These are phyloP conservation scores for Coemansia sp. DNA, from an alignment of 192 early-diverging fungal species.

Conservation along the genomic window DNA sequence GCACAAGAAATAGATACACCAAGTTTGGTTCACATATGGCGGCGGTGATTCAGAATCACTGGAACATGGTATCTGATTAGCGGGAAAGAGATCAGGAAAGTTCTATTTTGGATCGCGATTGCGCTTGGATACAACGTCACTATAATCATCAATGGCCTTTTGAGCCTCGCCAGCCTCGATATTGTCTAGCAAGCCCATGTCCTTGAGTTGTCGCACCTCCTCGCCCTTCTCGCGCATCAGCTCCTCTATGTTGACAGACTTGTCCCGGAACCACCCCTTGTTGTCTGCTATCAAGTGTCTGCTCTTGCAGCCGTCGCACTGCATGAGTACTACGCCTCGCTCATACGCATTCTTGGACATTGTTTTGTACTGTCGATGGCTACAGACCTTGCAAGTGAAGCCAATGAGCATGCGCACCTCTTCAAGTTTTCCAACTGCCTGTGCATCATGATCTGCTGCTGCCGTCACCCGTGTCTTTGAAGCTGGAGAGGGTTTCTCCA, in stretches of 20 bases:
- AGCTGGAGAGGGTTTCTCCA: background rate
- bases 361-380: constrained; percentile 78
- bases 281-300: constrained; percentile 97
- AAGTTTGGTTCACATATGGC: too few species aligned
- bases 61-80: background rate
- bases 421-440: background rate
- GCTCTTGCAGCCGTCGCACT: constrained; percentile 89
- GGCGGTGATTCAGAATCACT: background rate
- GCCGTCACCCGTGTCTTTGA: background rate
- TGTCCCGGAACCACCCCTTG: constrained; percentile 90
- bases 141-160: constrained; percentile 25
- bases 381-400: constrained; percentile 96
- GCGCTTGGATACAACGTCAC: constrained; percentile 11
- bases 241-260: constrained; percentile 76
- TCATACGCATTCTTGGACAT: constrained; percentile 93
- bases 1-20: too few species aligned
- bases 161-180: constrained; percentile 42
- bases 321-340: constrained; percentile 92
- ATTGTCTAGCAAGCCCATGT: constrained; percentile 40
- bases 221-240: constrained; percentile 80
- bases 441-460: constrained; percentile 4
- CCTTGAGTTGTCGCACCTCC: constrained; percentile 61
- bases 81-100: too few species aligned
- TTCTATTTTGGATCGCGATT: constrained; percentile 6
- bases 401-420: constrained; percentile 73